These are phyloP conservation scores for Sporisorium reilianum DNA, from an alignment of 1,284 basidiomycete genomes.

Conservation along the genomic window DNA sequence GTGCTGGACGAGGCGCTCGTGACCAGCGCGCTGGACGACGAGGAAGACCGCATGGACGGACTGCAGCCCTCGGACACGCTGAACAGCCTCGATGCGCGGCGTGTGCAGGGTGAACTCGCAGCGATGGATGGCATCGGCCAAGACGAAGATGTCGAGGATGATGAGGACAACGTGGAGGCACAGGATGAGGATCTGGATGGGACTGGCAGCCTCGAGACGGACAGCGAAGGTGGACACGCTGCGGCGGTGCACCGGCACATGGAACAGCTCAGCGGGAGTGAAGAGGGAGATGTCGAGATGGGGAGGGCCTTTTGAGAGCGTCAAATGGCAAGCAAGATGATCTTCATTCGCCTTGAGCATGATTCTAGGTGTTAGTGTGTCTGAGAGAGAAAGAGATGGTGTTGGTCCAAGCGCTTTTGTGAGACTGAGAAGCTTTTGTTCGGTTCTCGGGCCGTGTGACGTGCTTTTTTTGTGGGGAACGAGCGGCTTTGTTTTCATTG, in stretches of 20 bases:
- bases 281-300: constrained; percentile 11
- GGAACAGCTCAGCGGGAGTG: constrained; percentile 5
- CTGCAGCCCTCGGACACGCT: constrained; percentile 25
- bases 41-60: constrained; percentile 40
- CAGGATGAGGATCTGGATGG: constrained; percentile 16
- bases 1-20: constrained; percentile 53
- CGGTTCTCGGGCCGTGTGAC: not conserved
- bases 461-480: constrained; percentile 1
- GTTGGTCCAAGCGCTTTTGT: not conserved
- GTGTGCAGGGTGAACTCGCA: constrained; percentile 6
- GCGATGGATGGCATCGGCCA: constrained; percentile 19
- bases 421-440: not conserved
- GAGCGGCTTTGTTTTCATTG: not conserved
- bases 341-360: too few species aligned
- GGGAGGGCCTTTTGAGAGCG: constrained; percentile 20
- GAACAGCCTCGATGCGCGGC: constrained; percentile 11
- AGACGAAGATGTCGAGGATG: constrained; percentile 32
- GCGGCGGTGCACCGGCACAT: constrained; percentile 8
- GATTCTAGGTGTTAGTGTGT: not conserved
- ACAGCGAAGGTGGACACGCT: constrained; percentile 15
- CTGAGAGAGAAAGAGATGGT: too few species aligned
- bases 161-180: constrained; percentile 18
- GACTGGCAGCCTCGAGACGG: constrained; percentile 7
- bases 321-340: not conserved
- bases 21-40: constrained; percentile 44